A percentile compares a stretch with the other conserved stretches of the same genome.
These are phyloP conservation scores for Neurospora crassa DNA, from an alignment of 2,329 filamentous ascomycete genomes.

Conservation along the genomic window DNA sequence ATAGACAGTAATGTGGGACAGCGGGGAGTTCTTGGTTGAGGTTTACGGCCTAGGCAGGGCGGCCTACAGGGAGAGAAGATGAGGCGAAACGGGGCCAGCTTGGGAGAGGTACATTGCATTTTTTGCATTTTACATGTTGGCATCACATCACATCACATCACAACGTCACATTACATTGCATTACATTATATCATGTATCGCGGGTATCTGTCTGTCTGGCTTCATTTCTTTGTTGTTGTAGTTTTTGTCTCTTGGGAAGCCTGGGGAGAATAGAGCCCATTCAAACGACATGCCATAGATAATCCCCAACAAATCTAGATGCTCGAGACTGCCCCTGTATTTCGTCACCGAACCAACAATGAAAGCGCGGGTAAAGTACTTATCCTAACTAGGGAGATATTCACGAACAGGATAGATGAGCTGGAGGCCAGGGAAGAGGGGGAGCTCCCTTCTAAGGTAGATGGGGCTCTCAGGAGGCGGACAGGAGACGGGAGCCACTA, in stretches of 20 bases:
- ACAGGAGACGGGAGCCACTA: no score
- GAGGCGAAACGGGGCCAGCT: background rate
- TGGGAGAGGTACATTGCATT: background rate
- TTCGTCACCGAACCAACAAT: no score
- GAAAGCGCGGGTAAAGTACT: no score
- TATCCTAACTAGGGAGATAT: no score
- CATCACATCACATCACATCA: background rate
- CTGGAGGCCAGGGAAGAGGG: background rate
- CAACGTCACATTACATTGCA: background rate
- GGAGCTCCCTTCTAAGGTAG: no score
- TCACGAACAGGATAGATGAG: no score
- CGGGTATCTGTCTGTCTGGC: background rate
- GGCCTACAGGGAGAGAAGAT: background rate
- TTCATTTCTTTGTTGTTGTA: background rate
- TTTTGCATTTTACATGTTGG: background rate
- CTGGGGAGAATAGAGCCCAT: background rate
- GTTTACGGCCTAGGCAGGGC: background rate
- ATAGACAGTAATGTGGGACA: background rate
- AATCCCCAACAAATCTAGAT: no score
- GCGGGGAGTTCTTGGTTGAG: background rate
- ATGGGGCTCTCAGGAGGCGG: no score
- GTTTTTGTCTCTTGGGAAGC: background rate
- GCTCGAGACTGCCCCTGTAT: no score
- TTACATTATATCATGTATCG: background rate
- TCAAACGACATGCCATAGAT: background rate